Evolutionary conservation across 345 rosid genomes (phyloP).

Genomic region (Rhizophora apiculata): DNA sequence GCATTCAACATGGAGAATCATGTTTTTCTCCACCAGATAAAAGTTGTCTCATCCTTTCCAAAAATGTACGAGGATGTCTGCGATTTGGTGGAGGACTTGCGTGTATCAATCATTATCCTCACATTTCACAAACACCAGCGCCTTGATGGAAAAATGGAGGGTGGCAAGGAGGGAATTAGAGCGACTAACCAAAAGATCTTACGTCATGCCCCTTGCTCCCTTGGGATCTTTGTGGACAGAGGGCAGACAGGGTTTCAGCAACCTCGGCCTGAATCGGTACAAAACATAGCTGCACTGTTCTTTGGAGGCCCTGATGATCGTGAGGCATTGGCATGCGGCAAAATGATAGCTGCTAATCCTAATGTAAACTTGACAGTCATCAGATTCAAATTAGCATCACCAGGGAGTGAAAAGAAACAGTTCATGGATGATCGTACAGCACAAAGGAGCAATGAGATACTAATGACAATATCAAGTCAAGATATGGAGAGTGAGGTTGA

Average conservation of each 20-base stretch:
- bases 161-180: constrained; percentile 56
- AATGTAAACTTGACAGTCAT: constrained; percentile 54
- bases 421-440: not conserved
- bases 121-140: constrained; percentile 92
- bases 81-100: constrained; percentile 57
- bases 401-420: not conserved
- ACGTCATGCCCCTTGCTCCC: constrained; percentile 75
- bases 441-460: constrained; percentile 26
- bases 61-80: constrained; percentile 71
- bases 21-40: constrained; percentile 46
- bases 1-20: constrained; percentile 46
- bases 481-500: constrained; percentile 45
- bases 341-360: constrained; percentile 44
- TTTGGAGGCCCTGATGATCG: constrained; percentile 92
- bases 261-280: constrained; percentile 45
- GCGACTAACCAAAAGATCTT: constrained; percentile 64
- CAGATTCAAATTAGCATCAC: constrained; percentile 35
- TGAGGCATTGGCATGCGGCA: constrained; percentile 76
- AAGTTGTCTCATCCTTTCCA: constrained; percentile 51
- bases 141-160: constrained; percentile 64
- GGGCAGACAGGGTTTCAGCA: constrained; percentile 71
- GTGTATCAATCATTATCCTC: constrained; percentile 60
- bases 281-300: constrained; percentile 62
- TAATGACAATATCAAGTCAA: constrained; percentile 41
- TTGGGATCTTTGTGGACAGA: constrained; percentile 64